Conservation (phyloP, 345 rosid genomes). For the Litchi chinensis region DNA sequence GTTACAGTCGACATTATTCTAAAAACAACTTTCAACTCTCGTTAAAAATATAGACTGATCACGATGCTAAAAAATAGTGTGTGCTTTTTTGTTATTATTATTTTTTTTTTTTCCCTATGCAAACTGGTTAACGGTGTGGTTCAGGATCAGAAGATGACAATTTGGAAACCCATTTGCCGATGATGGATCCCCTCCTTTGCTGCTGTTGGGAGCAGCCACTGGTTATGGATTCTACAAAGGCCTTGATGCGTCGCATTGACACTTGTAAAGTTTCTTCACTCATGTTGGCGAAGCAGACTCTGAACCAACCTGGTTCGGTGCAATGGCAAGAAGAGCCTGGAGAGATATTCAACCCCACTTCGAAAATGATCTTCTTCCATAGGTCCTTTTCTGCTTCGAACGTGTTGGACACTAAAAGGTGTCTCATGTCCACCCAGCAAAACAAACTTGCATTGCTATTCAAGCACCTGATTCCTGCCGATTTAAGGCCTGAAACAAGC, state of each 20-base stretch:
- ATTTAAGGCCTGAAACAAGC: conserved; percentile 58
- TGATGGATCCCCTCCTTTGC: conserved; percentile 23
- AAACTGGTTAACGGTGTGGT: conserved; percentile 32
- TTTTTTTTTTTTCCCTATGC: not conserved
- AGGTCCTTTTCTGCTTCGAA: conserved; percentile 70
- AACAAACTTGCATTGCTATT: conserved; percentile 77
- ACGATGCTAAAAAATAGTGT: not conserved
- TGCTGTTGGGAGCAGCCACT: not conserved
- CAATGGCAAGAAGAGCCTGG: conserved; percentile 91
- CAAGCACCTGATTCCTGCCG: conserved; percentile 57
- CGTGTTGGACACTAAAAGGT: conserved; percentile 50
- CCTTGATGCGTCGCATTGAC: conserved; percentile 54
- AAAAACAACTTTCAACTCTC: not conserved
- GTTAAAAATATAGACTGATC: not conserved
- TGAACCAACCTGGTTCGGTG: conserved; percentile 86
- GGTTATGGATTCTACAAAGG: conserved; percentile 30
- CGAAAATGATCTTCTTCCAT: conserved; percentile 62
- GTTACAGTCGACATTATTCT: not conserved
- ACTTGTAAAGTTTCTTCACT: conserved; percentile 43
- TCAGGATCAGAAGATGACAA: conserved; percentile 32
- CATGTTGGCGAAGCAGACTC: conserved; percentile 84
- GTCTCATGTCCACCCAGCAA: conserved; percentile 90
- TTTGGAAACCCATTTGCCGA: conserved; percentile 47
- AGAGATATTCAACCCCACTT: conserved; percentile 73
- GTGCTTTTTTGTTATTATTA: not conserved